phyloP scores from a whole-genome alignment of 2,329 filamentous ascomycete species.

The Proliferodiscus dingleyae region DNA sequence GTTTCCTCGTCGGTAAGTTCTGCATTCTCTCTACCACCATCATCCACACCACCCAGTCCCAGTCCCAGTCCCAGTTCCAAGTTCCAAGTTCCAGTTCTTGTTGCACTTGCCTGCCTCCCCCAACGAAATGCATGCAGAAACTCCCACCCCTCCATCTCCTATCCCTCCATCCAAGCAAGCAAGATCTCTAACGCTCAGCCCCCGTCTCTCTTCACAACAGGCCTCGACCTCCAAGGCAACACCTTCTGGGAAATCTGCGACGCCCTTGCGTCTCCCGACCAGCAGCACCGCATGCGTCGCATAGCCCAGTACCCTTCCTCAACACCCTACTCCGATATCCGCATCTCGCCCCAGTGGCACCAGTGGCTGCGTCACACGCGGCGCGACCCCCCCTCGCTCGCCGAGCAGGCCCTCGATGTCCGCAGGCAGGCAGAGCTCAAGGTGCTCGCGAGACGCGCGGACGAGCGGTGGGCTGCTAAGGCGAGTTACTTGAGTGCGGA shows the following conservation, averaged over 20 bases:
- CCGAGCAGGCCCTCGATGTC: conserved; percentile 52
- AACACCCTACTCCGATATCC: conserved; percentile 50
- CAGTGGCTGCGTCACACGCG: conserved; percentile 64
- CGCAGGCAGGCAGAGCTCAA: conserved; percentile 49
- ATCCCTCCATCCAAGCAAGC: neutral
- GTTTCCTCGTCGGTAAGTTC: conserved; percentile 54
- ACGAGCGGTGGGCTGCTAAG: conserved; percentile 60
- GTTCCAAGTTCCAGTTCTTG: neutral
- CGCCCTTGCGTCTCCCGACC: conserved; percentile 27
- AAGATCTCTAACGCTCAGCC: conserved; percentile 1
- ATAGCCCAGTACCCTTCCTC: conserved; percentile 55
- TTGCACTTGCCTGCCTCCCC: neutral
- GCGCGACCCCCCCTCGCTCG: conserved; percentile 46
- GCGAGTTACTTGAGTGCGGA: conserved; percentile 43
- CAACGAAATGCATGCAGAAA: neutral
- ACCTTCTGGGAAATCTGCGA: conserved; percentile 66
- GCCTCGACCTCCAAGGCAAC: conserved; percentile 60
- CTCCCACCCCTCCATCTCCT: neutral
- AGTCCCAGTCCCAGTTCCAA: too few species aligned
- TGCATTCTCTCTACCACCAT: too few species aligned
- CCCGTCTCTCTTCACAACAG: conserved; percentile 36
- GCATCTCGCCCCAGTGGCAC: conserved; percentile 59
- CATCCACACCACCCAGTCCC: too few species aligned
- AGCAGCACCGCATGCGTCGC: conserved; percentile 49
- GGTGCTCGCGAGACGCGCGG: conserved; percentile 54